Percentiles rank a stretch among this genome's conserved stretches.
These are phyloP conservation scores for Kazachstania martiniae DNA, from an alignment of 805 yeast genomes.

Conservation along the genomic window DNA sequence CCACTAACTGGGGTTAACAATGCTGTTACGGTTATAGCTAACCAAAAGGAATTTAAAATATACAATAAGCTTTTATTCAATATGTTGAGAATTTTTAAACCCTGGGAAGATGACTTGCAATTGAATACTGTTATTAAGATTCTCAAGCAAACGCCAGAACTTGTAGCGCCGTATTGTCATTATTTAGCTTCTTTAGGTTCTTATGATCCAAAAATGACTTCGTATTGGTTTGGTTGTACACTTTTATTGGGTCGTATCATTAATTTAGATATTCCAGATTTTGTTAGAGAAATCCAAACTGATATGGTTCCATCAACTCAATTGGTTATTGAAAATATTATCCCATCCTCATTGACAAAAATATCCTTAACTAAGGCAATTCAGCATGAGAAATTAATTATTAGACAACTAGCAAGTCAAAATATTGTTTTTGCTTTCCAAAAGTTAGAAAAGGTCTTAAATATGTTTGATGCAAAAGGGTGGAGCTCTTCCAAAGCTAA, in stretches of 20 bases:
- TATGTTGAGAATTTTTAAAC: slow-evolving; percentile 55
- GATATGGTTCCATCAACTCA: slow-evolving; percentile 27
- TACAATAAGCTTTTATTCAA: slow-evolving; percentile 60
- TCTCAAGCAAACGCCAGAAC: slow-evolving; percentile 49
- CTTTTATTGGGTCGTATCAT: slow-evolving; percentile 50
- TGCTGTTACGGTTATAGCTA: slow-evolving; percentile 38
- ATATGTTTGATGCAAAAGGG: slow-evolving; percentile 28
- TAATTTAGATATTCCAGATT: slow-evolving; percentile 42
- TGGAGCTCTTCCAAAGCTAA: slow-evolving; percentile 32
- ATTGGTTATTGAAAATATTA: slow-evolving; percentile 41
- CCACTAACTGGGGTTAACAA: slow-evolving; percentile 13
- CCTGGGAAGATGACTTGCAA: slow-evolving; percentile 69
- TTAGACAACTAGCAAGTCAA: slow-evolving; percentile 57
- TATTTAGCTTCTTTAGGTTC: slow-evolving; percentile 53
- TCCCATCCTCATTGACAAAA: slow-evolving; percentile 57
- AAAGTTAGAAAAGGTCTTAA: slow-evolving; percentile 38
- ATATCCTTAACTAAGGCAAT: slow-evolving; percentile 49
- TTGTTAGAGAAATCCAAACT: slow-evolving; percentile 21
- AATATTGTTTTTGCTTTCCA: slow-evolving; percentile 42
- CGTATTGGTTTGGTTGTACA: slow-evolving; percentile 76
- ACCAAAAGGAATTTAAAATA: slow-evolving; percentile 43
- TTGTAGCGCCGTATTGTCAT: slow-evolving; percentile 59
- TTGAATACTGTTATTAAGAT: slow-evolving; percentile 42
- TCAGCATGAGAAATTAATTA: slow-evolving; percentile 36
- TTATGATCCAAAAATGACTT: slow-evolving; percentile 68